Evolutionary conservation across 1,139 yeast species (phyloP).

Genomic region (Saccharomycopsis hybrid): DNA sequence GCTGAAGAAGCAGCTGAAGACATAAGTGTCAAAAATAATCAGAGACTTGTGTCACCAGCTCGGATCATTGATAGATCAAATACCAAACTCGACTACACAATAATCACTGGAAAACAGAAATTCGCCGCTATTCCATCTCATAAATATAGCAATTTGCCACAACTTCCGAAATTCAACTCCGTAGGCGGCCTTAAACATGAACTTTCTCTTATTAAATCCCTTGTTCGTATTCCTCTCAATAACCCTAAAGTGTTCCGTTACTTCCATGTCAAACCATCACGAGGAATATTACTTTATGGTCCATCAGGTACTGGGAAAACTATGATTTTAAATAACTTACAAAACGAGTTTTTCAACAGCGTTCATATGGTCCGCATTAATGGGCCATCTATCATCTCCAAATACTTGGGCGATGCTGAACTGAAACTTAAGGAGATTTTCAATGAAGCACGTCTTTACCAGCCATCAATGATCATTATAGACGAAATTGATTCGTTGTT

Average conservation of each 20-base stretch:
- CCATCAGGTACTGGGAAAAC: conserved; percentile 99
- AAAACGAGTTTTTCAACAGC: conserved; percentile 48
- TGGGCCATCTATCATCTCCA: conserved; percentile 89
- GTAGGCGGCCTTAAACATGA: conserved; percentile 79
- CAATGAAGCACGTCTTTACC: conserved; percentile 74
- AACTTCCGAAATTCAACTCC: conserved; percentile 37
- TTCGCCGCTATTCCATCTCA: conserved; percentile 18
- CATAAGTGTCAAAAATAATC: conserved; percentile 24
- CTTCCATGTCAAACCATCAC: conserved; percentile 86
- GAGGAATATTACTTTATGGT: conserved; percentile 87
- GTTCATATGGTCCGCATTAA: conserved; percentile 83
- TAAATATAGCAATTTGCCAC: conserved; percentile 32
- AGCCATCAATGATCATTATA: conserved; percentile 80
- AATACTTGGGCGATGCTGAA: conserved; percentile 92
- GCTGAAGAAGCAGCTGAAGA: conserved; percentile 25
- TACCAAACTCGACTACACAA: conserved; percentile 28
- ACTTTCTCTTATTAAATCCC: conserved; percentile 52
- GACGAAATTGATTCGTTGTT: conserved; percentile 92
- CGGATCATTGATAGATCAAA: conserved; percentile 38
- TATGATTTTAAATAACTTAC: conserved; percentile 76
- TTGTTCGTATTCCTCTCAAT: conserved; percentile 75
- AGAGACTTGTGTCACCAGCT: conserved; percentile 38
- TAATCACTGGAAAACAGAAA: conserved; percentile 23
- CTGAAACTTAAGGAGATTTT: conserved; percentile 74
- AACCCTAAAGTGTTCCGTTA: conserved; percentile 71